Evolutionary conservation across 305 asterid species (phyloP), one percentile per base, ranked within the genome.

Genomic region (Caryopteris hybrid): DNA sequence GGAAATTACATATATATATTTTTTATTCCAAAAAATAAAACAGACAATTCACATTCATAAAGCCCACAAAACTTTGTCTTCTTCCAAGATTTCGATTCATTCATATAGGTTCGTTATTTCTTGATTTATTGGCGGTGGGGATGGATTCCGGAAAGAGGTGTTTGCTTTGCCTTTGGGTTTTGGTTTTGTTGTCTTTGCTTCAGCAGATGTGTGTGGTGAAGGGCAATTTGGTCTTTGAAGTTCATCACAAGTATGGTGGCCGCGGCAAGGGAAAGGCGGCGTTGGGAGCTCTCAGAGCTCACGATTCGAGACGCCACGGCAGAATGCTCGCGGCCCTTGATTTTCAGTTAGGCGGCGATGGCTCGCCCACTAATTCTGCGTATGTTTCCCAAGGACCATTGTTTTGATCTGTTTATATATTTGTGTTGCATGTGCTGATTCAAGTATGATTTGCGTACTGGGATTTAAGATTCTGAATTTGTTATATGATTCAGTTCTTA

Each of bases 271-370:
- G 74, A 8, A 59, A 51, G 71, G 81, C 84, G 46, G 42, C 71
- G 29, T 63, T 94, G 87, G 70, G 78, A 29, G 84, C 81, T 45
- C 76, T 94, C 16, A 81, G 80, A 76, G 85, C 77, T 6, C 99
- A 91, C 69, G 99, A 94, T 76, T 73, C 75, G 20, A 77, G 66
- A 53, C 97, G 97, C 53, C 99, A 89, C 61, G 91, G 95, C n/a
- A 78, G 98, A 77, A 85, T 79, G 88, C 95, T 94, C n/a, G 67
- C 93, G 41, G 85, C 97, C 57, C 29, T 86, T 69, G 99, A 94
- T 70, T 54, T 94, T 62, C 85, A 77, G 63, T 65, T 94, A 33
- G 96, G 97, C 67, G 97, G 99, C 21, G 82, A 89, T 65, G 96
- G 96, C 18, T 81, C 87, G 12, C 96, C 96, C 62, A 86, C 96